Conservation (phyloP, 305 asterid genomes). For the Lippia alba region DNA sequence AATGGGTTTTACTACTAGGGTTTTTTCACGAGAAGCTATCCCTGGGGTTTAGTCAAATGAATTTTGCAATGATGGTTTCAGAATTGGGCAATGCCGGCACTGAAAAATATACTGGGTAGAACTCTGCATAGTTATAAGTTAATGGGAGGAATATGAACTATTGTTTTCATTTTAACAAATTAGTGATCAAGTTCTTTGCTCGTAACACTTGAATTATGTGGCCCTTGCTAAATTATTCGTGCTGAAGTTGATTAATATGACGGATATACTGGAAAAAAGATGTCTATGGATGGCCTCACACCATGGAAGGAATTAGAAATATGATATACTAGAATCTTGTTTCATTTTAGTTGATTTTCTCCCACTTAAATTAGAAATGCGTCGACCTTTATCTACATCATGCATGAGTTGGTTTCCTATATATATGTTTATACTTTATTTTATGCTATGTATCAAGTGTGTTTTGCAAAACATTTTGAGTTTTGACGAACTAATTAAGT, state of each 20-base stretch:
- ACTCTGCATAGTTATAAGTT: slow-evolving; percentile 13
- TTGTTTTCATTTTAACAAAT: slow-evolving; percentile 7
- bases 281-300: slow-evolving; percentile 5
- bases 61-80: background rate
- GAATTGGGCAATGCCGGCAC: background rate
- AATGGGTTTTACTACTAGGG: slow-evolving; percentile 7
- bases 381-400: slow-evolving; percentile 1
- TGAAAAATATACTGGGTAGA: background rate
- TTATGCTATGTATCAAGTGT: too few species aligned
- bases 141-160: slow-evolving; percentile 14
- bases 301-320: too few species aligned
- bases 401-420: slow-evolving; percentile 11
- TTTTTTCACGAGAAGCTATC: background rate
- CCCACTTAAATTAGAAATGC: background rate
- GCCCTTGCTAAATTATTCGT: too few species aligned
- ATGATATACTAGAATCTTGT: background rate
- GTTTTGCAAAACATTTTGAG: too few species aligned
- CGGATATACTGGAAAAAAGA: slow-evolving; percentile 11
- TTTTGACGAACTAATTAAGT: too few species aligned
- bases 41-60: background rate
- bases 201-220: too few species aligned
- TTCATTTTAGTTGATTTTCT: slow-evolving; percentile 10
- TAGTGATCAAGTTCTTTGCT: background rate
- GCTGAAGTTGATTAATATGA: background rate
- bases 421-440: too few species aligned